Evolutionary conservation across 192 early-diverging fungal species (phyloP).

Genomic region (Chytriomyces confervae): DNA sequence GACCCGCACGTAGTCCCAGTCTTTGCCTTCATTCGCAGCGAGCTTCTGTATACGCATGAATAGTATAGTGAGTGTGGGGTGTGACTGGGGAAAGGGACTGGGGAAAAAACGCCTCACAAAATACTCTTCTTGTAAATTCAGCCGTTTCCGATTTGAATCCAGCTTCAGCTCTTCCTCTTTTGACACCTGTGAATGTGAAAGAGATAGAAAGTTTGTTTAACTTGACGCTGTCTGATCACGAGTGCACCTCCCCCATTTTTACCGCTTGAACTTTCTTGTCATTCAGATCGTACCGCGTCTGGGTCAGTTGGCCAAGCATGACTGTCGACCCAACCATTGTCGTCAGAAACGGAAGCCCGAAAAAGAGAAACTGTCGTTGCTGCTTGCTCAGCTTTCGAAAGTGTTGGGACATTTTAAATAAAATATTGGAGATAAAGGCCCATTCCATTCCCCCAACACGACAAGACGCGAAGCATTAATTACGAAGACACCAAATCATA

Average conservation of each 20-base stretch:
- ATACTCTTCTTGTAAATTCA: constrained; percentile 50
- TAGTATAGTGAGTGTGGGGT: neutral
- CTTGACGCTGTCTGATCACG: neutral
- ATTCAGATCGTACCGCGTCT: constrained; percentile 79
- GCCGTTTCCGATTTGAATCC: constrained; percentile 28
- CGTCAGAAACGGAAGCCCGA: constrained; percentile 47
- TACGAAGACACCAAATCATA: too few species aligned
- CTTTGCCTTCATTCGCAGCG: constrained; percentile 38
- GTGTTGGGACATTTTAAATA: neutral
- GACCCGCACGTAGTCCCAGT: constrained; percentile 51
- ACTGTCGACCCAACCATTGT: constrained; percentile 75
- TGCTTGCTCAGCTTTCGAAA: constrained; percentile 13
- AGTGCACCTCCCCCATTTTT: constrained; percentile 11
- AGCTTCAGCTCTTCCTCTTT: constrained; percentile 46
- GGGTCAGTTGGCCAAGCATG: constrained; percentile 71
- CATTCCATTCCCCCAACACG: too few species aligned
- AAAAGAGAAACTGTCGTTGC: constrained; percentile 34
- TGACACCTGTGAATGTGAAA: constrained; percentile 21
- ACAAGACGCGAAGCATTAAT: too few species aligned
- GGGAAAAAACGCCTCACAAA: constrained; percentile 44
- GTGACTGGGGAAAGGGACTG: neutral
- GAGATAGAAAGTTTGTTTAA: neutral
- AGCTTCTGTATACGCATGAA: constrained; percentile 31
- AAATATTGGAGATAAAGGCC: too few species aligned
- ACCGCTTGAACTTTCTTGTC: constrained; percentile 62